Conservation (phyloP, 495 filamentous ascomycete genomes). For the Cercophora sp. region DNA sequence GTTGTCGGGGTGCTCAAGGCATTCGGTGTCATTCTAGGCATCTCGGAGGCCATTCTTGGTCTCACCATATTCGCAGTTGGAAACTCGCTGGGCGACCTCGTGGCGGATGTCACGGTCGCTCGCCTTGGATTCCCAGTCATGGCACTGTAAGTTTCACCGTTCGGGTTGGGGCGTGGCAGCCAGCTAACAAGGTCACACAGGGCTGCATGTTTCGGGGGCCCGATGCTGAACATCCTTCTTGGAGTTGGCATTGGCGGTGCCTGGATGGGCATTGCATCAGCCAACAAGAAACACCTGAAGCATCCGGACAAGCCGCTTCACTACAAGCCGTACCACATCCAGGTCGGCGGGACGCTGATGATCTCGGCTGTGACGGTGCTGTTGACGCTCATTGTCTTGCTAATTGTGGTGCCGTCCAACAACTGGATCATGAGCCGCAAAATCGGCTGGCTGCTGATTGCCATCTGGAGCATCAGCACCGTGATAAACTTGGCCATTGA, state of each 20-base stretch:
- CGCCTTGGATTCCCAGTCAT: slow-evolving; percentile 93
- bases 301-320: slow-evolving; percentile 52
- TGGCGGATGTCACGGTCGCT: slow-evolving; percentile 92
- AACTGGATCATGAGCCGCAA: slow-evolving; percentile 82
- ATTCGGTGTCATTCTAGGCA: slow-evolving; percentile 84
- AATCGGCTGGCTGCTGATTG: slow-evolving; percentile 79
- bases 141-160: slow-evolving; percentile 60
- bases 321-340: slow-evolving; percentile 69
- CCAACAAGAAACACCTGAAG: slow-evolving; percentile 48
- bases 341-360: slow-evolving; percentile 77
- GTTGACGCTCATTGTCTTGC: slow-evolving; percentile 69
- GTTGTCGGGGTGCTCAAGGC: slow-evolving; percentile 95
- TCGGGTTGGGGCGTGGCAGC: neutral
- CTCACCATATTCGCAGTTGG: slow-evolving; percentile 96
- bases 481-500: slow-evolving; percentile 80
- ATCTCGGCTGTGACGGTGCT: slow-evolving; percentile 78
- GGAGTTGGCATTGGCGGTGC: slow-evolving; percentile 86
- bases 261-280: slow-evolving; percentile 70
- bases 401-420: slow-evolving; percentile 80
- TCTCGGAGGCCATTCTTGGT: slow-evolving; percentile 93
- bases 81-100: slow-evolving; percentile 90
- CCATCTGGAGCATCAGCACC: slow-evolving; percentile 83
- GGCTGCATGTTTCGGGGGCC: slow-evolving; percentile 91
- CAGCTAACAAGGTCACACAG: slow-evolving; percentile 23
- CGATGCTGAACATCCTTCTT: slow-evolving; percentile 95